Percentiles rank a stretch among this genome's conserved stretches.
Evolutionary conservation across 805 yeast species (phyloP).

Genomic region (Deakozyma indianensis): DNA sequence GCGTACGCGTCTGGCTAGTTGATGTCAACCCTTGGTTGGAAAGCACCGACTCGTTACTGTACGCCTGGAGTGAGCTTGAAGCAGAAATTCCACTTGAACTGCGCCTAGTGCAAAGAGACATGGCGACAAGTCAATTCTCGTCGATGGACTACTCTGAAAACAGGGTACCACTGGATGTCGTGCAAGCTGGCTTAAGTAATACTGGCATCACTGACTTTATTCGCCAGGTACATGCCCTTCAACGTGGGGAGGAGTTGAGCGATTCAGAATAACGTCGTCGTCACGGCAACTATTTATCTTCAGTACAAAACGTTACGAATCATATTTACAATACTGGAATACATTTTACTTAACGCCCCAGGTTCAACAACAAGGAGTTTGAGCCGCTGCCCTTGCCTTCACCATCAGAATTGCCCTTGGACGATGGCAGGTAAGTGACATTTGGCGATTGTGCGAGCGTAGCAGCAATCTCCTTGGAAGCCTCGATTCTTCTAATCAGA

Average conservation of each 20-base stretch:
- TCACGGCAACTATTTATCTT: no score
- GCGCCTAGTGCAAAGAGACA: constrained; percentile 53
- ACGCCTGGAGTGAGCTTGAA: constrained; percentile 68
- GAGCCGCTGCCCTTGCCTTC: constrained; percentile 14
- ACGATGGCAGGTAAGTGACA: constrained; percentile 70
- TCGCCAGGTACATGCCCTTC: not conserved
- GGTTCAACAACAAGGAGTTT: constrained; percentile 18
- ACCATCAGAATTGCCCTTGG: constrained; percentile 22
- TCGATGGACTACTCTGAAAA: constrained; percentile 75
- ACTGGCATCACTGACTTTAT: not conserved
- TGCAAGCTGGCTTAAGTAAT: constrained; percentile 30
- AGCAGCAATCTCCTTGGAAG: constrained; percentile 87
- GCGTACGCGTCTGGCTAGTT: constrained; percentile 46
- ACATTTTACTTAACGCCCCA: constrained; percentile 16
- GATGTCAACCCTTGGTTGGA: constrained; percentile 81
- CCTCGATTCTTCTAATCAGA: constrained; percentile 88
- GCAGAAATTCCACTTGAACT: constrained; percentile 25
- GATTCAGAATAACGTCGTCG: no score
- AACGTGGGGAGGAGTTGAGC: not conserved
- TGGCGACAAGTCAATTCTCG: constrained; percentile 57
- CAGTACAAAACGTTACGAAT: not conserved
- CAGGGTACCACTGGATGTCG: constrained; percentile 83
- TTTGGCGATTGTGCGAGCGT: constrained; percentile 75
- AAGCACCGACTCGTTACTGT: constrained; percentile 64
- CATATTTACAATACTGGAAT: not conserved